phyloP scores from a whole-genome alignment of 768 basidiomycete species.

The Termitomyces sp. region DNA sequence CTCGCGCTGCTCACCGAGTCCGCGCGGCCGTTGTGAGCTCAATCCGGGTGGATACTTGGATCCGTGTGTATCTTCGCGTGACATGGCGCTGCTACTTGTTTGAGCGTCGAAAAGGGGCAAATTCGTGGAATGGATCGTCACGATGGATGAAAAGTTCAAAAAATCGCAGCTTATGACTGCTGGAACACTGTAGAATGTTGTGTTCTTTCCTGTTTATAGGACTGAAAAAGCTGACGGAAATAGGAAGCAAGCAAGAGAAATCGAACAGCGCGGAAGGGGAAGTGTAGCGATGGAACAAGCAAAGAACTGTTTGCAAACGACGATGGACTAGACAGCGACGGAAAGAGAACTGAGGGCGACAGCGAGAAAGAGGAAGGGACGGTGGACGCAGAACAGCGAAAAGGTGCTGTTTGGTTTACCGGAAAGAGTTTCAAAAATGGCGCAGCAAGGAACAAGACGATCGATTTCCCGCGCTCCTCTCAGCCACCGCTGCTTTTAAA shows the following conservation, averaged over 20 bases:
- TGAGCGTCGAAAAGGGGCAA: conserved; percentile 13
- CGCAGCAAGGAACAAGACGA: conserved; percentile 31
- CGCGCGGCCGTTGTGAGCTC: conserved; percentile 22
- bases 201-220: conserved; percentile 18
- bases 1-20: conserved; percentile 21
- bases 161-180: conserved; percentile 8
- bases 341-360: conserved; percentile 33
- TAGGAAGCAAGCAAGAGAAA: conserved; percentile 20
- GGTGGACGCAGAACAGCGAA: conserved; percentile 13
- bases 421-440: conserved; percentile 34
- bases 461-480: conserved; percentile 36
- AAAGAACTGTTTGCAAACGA: conserved; percentile 37
- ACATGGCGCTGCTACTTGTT: conserved; percentile 33
- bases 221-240: conserved; percentile 18
- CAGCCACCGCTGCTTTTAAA: conserved; percentile 19
- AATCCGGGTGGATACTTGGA: conserved; percentile 36
- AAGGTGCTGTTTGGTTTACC: conserved; percentile 16
- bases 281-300: conserved; percentile 28
- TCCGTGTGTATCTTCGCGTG: conserved; percentile 42
- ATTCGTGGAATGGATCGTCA: conserved; percentile 24
- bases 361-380: conserved; percentile 26
- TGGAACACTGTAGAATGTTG: conserved; percentile 9
- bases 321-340: conserved; percentile 39
- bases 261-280: conserved; percentile 20
- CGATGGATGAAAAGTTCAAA: conserved; percentile 11